Conservation (phyloP, 129 eudicot species). For the Chrysanthemum lavandulifolium region DNA sequence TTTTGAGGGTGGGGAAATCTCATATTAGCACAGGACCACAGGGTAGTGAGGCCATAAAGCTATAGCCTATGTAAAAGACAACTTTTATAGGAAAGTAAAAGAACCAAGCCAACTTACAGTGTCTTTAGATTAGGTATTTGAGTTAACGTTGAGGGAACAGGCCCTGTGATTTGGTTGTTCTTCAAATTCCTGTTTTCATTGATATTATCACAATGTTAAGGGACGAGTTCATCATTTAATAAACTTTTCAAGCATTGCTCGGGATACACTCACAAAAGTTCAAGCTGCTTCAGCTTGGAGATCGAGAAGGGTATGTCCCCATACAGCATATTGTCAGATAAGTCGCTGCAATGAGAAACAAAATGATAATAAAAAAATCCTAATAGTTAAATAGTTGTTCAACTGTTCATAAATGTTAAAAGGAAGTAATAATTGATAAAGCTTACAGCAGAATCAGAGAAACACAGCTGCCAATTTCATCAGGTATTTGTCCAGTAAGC, state of each 20-base stretch:
- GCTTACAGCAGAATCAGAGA: conserved; percentile 52
- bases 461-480: conserved; percentile 77
- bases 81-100: neutral
- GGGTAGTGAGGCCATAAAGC: conserved; percentile 2
- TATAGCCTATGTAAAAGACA: neutral
- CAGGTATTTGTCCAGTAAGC: conserved; percentile 85
- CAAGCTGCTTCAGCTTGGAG: conserved; percentile 76
- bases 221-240: neutral
- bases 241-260: neutral
- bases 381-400: neutral
- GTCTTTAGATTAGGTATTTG: conserved; percentile 87
- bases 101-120: conserved; percentile 44
- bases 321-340: conserved; percentile 64
- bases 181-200: conserved; percentile 55
- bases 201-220: neutral
- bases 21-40: neutral
- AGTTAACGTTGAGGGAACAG: conserved; percentile 83
- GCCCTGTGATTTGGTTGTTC: conserved; percentile 79
- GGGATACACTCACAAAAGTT: conserved; percentile 58
- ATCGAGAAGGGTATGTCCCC: conserved; percentile 85
- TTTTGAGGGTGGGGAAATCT: neutral
- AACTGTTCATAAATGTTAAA: no score
- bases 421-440: neutral
- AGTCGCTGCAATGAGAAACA: conserved; percentile 47
- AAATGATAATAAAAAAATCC: neutral